Percentiles rank a stretch among this genome's conserved stretches.
Conservation (phyloP, 352 stramenopile genomes). For the Peronosclerospora sorghi region DNA sequence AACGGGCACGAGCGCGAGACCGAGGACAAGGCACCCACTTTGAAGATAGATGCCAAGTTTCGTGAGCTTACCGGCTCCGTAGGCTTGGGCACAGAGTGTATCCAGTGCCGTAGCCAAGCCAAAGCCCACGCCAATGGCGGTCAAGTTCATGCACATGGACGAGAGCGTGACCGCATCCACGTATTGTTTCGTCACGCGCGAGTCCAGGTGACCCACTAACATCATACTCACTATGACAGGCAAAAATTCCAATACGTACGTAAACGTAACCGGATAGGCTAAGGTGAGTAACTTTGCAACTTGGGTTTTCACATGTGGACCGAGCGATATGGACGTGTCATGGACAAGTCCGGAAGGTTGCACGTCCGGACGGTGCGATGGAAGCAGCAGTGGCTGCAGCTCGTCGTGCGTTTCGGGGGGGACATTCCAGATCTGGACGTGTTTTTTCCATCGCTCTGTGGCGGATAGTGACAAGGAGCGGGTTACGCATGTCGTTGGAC, state of each 20-base stretch:
- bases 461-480: no score
- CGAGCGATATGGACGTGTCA: no score
- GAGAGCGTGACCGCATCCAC: constrained; percentile 57
- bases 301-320: constrained; percentile 30
- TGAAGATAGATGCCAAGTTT: constrained; percentile 83
- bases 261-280: no score
- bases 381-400: no score
- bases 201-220: constrained; percentile 62
- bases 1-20: constrained; percentile 39
- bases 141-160: constrained; percentile 76
- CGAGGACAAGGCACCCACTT: constrained; percentile 60
- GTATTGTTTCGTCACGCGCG: constrained; percentile 56
- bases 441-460: no score
- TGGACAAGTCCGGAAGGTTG: no score
- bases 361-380: no score
- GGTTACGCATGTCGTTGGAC: no score
- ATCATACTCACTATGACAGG: constrained; percentile 52
- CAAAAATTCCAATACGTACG: constrained; percentile 67
- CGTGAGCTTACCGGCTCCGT: constrained; percentile 49
- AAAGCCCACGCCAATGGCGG: constrained; percentile 63
- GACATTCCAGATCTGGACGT: no score
- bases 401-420: no score
- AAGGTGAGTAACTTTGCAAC: constrained; percentile 24
- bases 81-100: constrained; percentile 80
- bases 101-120: constrained; percentile 81